A percentile compares a stretch with the other conserved stretches of the same genome.
Evolutionary conservation across 2,329 filamentous ascomycete species (phyloP).

Genomic region (Clonostachys rhizophaga): DNA sequence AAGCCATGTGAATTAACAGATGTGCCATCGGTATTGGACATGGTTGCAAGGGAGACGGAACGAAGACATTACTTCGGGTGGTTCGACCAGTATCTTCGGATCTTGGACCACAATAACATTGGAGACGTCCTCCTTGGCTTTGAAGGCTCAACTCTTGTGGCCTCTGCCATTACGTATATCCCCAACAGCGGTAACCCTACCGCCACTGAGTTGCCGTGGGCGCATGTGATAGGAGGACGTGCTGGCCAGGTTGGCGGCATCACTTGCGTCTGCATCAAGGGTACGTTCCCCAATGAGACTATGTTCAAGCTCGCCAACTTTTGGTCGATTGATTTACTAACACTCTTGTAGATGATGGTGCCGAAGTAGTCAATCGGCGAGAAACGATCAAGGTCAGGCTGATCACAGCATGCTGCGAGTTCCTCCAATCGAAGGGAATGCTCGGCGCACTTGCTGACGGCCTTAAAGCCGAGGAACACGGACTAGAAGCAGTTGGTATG

Average conservation of each 20-base stretch:
- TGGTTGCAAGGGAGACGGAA: constrained; percentile 42
- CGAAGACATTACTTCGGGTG: constrained; percentile 46
- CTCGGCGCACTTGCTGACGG: constrained; percentile 50
- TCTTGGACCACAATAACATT: constrained; percentile 40
- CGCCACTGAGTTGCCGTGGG: constrained; percentile 51
- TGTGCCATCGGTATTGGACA: constrained; percentile 37
- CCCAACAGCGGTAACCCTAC: constrained; percentile 38
- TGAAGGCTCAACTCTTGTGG: constrained; percentile 42
- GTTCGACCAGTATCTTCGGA: constrained; percentile 53
- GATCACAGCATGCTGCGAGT: constrained; percentile 44
- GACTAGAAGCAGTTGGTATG: constrained; percentile 48
- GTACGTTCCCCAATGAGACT: constrained; percentile 18
- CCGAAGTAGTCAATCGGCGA: constrained; percentile 33
- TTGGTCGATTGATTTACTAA: not conserved
- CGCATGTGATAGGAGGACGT: constrained; percentile 18
- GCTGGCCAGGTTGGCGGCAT: constrained; percentile 41
- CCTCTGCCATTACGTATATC: constrained; percentile 49
- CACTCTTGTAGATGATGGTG: constrained; percentile 31
- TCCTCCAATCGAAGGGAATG: constrained; percentile 44
- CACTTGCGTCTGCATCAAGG: constrained; percentile 54
- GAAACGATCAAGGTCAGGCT: constrained; percentile 48
- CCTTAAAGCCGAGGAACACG: constrained; percentile 42
- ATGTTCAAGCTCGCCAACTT: not conserved
- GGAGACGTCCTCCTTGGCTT: constrained; percentile 50
- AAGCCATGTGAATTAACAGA: constrained; percentile 39